Evolutionary conservation across 75 land plant genomes (phyloP).

Genomic region (Pinus albicaulis): DNA sequence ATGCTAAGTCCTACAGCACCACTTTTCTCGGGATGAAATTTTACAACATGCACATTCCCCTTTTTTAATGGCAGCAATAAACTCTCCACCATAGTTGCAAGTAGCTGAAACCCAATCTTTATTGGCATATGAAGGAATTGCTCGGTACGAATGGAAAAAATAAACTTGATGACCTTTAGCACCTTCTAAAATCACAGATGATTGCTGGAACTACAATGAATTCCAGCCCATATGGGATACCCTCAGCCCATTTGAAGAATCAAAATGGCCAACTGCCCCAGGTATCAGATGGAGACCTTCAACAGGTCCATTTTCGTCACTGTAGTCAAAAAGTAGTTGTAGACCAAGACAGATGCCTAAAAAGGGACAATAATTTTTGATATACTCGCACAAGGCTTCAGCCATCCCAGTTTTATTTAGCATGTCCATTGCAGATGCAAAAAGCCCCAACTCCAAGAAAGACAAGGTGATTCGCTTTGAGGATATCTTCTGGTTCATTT

Average conservation of each 20-base stretch:
- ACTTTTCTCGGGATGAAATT: slow-evolving; percentile 99
- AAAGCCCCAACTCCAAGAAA: slow-evolving; percentile 99
- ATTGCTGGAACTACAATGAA: slow-evolving; percentile 59
- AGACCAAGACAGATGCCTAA: slow-evolving; percentile 98
- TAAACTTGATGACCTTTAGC: slow-evolving; percentile 81
- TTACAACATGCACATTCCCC: slow-evolving; percentile 91
- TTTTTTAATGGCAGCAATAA: too few species aligned
- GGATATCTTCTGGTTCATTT: slow-evolving; percentile 73
- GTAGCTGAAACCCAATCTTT: slow-evolving; percentile 96
- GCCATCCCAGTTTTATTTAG: slow-evolving; percentile 71
- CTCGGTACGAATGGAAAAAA: slow-evolving; percentile 98
- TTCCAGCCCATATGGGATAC: slow-evolving; percentile 99
- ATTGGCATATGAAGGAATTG: slow-evolving; percentile 73
- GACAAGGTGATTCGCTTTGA: slow-evolving; percentile 71
- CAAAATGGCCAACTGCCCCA: slow-evolving; percentile 86
- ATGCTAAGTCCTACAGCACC: slow-evolving; percentile 93
- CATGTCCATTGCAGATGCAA: slow-evolving; percentile 88
- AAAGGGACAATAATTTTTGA: slow-evolving; percentile 88
- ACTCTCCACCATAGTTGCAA: too few species aligned
- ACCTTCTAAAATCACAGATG: slow-evolving; percentile 74
- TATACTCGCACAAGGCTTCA: slow-evolving; percentile 78
- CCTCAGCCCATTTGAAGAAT: slow-evolving; percentile 69
- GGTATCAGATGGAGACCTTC: too few species aligned
- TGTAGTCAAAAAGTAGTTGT: slow-evolving; percentile 88
- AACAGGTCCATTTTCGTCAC: slow-evolving; percentile 94